Evolutionary conservation across 257 asterid species (phyloP).

Genomic region (Solanum neorickii): DNA sequence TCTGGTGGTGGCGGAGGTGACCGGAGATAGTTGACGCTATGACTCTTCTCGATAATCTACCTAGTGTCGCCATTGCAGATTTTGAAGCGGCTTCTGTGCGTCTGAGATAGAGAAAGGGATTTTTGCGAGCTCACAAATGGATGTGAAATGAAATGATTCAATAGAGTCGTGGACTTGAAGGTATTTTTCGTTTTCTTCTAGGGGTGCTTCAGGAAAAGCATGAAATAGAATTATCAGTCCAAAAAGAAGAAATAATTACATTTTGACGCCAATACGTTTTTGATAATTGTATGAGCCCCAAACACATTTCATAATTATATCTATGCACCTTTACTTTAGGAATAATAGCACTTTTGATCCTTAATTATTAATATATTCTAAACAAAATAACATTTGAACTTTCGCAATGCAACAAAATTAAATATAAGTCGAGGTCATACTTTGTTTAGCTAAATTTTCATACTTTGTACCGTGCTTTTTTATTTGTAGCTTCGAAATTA

Average conservation of each 20-base stretch:
- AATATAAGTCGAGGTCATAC: neutral
- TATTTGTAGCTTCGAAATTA: neutral
- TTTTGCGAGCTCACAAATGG: neutral
- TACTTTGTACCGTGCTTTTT: neutral
- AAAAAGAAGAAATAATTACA: neutral
- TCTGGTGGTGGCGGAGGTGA: neutral
- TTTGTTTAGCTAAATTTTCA: neutral
- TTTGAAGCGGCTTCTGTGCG: neutral
- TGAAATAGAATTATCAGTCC: neutral
- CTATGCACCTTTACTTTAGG: neutral
- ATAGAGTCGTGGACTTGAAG: neutral
- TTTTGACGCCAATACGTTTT: neutral
- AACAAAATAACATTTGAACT: neutral
- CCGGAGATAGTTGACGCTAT: constrained; percentile 31
- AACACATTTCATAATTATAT: neutral
- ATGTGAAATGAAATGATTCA: neutral
- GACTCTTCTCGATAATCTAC: constrained; percentile 49
- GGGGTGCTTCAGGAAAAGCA: neutral
- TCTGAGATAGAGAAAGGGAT: neutral
- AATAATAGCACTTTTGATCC: neutral
- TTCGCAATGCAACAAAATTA: neutral
- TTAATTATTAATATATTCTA: neutral
- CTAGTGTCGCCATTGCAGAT: constrained; percentile 47
- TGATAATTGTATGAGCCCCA: neutral
- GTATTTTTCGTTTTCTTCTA: neutral